These are phyloP conservation scores for Didymella lethalis DNA, from an alignment of 2,329 filamentous ascomycete genomes.

Conservation along the genomic window DNA sequence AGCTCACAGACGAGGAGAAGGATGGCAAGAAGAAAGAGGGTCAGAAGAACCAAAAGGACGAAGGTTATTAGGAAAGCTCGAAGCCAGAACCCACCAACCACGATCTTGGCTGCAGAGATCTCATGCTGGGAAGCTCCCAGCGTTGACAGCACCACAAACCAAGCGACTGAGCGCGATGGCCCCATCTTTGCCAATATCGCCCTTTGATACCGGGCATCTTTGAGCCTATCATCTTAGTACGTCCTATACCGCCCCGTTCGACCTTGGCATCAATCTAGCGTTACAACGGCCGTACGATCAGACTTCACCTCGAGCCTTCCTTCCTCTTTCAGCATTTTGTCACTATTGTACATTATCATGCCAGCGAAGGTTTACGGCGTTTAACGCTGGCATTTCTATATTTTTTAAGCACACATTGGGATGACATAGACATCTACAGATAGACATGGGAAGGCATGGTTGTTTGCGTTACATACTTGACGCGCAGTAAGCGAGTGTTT, in stretches of 20 bases:
- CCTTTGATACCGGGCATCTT: slow-evolving; percentile 1
- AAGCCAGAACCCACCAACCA: background rate
- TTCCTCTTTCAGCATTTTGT: background rate
- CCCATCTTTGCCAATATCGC: background rate
- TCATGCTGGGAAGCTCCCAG: background rate
- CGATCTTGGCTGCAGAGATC: background rate
- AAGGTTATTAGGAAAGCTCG: slow-evolving; percentile 37
- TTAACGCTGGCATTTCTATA: slow-evolving; percentile 3
- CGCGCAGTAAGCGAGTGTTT: slow-evolving; percentile 4
- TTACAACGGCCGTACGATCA: background rate
- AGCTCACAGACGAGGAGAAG: slow-evolving; percentile 45
- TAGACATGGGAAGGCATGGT: slow-evolving; percentile 10
- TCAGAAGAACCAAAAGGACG: slow-evolving; percentile 47
- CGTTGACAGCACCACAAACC: background rate
- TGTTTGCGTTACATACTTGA: slow-evolving; percentile 4
- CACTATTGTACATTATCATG: slow-evolving; percentile 5
- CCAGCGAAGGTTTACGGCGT: background rate
- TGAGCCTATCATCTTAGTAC: background rate
- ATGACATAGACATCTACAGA: slow-evolving; percentile 9
- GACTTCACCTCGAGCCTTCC: background rate
- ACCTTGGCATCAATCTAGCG: background rate
- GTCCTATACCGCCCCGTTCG: background rate
- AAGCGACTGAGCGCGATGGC: background rate
- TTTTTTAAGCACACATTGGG: slow-evolving; percentile 2
- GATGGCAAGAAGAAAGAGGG: slow-evolving; percentile 29